These are phyloP conservation scores for Flaveria bidentis DNA, from an alignment of 129 eudicot genomes.

Conservation along the genomic window DNA sequence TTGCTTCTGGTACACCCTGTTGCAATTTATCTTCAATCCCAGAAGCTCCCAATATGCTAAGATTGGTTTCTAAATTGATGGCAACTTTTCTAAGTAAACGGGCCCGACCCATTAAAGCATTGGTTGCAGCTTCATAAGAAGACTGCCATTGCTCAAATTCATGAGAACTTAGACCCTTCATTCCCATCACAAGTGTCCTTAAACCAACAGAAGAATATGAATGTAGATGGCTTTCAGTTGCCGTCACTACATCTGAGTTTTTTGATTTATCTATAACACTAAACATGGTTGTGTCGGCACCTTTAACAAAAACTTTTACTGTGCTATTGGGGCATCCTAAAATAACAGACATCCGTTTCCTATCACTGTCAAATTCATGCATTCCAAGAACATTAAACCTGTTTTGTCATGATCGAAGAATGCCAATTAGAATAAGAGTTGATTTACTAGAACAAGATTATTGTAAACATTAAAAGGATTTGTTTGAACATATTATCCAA, in stretches of 20 bases:
- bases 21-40: conserved; percentile 93
- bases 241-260: conserved; percentile 40
- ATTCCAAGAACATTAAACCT: conserved; percentile 50
- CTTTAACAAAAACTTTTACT: conserved; percentile 41
- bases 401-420: conserved; percentile 29
- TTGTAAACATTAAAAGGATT: background rate
- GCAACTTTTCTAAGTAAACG: conserved; percentile 80
- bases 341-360: conserved; percentile 44
- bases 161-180: conserved; percentile 56
- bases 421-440: conserved; percentile 6
- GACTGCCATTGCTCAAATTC: conserved; percentile 88
- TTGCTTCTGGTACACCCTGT: conserved; percentile 92
- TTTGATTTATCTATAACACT: conserved; percentile 39
- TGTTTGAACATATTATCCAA: background rate
- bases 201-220: conserved; percentile 74
- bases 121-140: conserved; percentile 83
- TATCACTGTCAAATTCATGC: conserved; percentile 44
- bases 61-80: conserved; percentile 53
- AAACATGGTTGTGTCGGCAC: conserved; percentile 44
- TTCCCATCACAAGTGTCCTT: conserved; percentile 86
- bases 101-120: conserved; percentile 80
- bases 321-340: conserved; percentile 36
- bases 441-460: conserved; percentile 6
- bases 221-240: conserved; percentile 72
- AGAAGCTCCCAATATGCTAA: conserved; percentile 75